Conservation (phyloP, 306 rosid species). For the Castanea sativa region DNA sequence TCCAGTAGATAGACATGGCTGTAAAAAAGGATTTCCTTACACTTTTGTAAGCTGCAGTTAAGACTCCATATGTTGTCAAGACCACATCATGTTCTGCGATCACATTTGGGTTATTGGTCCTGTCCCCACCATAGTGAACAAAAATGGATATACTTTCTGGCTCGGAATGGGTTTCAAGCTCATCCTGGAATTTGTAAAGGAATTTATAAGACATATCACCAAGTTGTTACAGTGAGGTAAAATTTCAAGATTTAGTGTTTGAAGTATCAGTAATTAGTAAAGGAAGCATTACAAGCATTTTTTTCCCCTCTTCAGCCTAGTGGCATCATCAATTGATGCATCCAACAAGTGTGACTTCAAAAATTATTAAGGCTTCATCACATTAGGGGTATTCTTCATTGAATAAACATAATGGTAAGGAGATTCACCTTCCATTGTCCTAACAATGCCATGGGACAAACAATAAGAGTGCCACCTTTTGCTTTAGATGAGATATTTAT, state of each 20-base stretch:
- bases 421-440: conserved; percentile 84
- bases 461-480: conserved; percentile 77
- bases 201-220: conserved; percentile 19
- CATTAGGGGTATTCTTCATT: neutral
- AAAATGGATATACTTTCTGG: conserved; percentile 58
- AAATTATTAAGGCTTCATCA: neutral
- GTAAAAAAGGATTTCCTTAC: conserved; percentile 37
- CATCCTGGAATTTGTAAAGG: conserved; percentile 56
- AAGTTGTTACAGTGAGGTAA: neutral
- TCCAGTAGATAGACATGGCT: neutral
- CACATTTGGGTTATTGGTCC: conserved; percentile 47
- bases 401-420: neutral
- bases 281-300: neutral
- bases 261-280: neutral
- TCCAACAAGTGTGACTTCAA: neutral
- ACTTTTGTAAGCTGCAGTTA: conserved; percentile 48
- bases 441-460: conserved; percentile 90
- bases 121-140: conserved; percentile 80
- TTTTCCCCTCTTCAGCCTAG: neutral
- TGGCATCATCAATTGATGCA: neutral
- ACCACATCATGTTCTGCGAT: conserved; percentile 67
- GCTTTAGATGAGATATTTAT: conserved; percentile 13
- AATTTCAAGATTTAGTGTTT: neutral
- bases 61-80: conserved; percentile 78
- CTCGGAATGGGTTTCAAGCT: conserved; percentile 75